phyloP scores from a whole-genome alignment of 2,329 filamentous ascomycete species.

The Fusarium sp. region DNA sequence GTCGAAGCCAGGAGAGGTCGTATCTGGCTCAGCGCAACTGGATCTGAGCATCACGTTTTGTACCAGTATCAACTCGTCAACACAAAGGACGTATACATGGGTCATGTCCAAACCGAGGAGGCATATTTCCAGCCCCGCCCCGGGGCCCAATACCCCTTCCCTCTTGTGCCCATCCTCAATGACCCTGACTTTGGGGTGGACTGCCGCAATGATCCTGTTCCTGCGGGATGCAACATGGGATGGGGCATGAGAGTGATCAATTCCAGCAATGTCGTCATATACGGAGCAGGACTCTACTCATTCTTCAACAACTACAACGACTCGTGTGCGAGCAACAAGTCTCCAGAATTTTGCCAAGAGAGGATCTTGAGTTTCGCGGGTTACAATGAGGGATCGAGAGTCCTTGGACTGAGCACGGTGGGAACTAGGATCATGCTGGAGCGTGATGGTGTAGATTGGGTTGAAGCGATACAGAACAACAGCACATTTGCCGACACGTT shows the following conservation, averaged over 20 bases:
- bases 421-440: constrained; percentile 45
- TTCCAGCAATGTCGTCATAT: constrained; percentile 66
- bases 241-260: constrained; percentile 75
- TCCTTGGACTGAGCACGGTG: constrained; percentile 47
- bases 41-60: constrained; percentile 74
- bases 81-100: constrained; percentile 72
- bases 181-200: constrained; percentile 41
- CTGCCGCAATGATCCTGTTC: constrained; percentile 58
- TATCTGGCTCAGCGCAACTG: constrained; percentile 73
- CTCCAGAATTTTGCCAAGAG: constrained; percentile 60
- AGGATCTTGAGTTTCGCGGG: constrained; percentile 53
- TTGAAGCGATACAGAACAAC: constrained; percentile 42
- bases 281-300: constrained; percentile 75
- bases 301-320: constrained; percentile 75
- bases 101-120: constrained; percentile 76
- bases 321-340: constrained; percentile 57
- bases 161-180: constrained; percentile 51
- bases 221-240: constrained; percentile 63
- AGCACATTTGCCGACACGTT: constrained; percentile 48
- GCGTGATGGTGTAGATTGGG: constrained; percentile 38
- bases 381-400: constrained; percentile 29
- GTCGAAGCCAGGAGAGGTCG: constrained; percentile 53
- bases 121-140: constrained; percentile 79
- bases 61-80: constrained; percentile 76
- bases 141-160: constrained; percentile 68